Conservation (phyloP, 192 early-diverging fungal species). For the Linnemannia elongata region DNA sequence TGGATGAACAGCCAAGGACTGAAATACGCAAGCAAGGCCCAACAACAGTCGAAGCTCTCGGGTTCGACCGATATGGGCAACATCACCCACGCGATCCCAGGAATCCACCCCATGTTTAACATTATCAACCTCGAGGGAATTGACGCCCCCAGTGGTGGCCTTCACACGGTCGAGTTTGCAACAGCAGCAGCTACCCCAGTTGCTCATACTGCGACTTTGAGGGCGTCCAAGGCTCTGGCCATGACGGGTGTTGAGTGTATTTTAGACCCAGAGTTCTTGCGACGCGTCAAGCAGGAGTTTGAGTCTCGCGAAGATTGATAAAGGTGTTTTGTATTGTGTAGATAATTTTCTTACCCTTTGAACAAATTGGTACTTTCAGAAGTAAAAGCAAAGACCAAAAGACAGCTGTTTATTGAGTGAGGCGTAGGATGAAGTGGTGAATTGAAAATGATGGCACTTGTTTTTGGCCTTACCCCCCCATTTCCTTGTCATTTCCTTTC, state of each 20-base stretch:
- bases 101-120: constrained; percentile 57
- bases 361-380: no score
- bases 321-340: no score
- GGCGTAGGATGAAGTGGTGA: neutral
- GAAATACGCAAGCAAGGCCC: constrained; percentile 36
- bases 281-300: constrained; percentile 61
- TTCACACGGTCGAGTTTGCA: constrained; percentile 78
- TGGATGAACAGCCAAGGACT: constrained; percentile 62
- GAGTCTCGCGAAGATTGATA: neutral
- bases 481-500: no score
- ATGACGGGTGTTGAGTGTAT: constrained; percentile 64
- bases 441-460: no score
- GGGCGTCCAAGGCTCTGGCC: constrained; percentile 66
- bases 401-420: neutral
- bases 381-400: no score
- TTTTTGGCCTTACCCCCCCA: no score
- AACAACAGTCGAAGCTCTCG: constrained; percentile 50
- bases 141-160: constrained; percentile 53
- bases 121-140: constrained; percentile 39
- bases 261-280: constrained; percentile 60
- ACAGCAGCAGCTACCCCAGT: constrained; percentile 62
- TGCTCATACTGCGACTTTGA: constrained; percentile 71
- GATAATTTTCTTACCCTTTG: no score
- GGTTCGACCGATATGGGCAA: constrained; percentile 85
- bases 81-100: constrained; percentile 73